Conservation (phyloP, 225 moss, liverwort and hornwort genomes). For the Antitrichia curtipendula region DNA sequence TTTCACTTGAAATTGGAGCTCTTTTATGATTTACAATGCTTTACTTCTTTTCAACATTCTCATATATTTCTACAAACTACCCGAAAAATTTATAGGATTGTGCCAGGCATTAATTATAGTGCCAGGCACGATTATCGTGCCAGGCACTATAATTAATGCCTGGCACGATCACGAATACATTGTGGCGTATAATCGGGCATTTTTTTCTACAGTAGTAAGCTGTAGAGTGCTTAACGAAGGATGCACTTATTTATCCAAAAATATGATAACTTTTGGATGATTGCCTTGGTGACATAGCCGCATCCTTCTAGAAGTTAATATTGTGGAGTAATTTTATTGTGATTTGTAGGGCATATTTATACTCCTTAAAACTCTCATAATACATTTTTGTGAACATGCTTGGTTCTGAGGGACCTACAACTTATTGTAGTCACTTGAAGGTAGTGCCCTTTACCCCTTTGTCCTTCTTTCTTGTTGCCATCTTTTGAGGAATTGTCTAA, state of each 20-base stretch:
- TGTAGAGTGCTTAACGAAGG: too few species aligned
- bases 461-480: background rate
- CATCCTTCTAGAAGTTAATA: rapidly evolving
- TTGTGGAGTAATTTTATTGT: background rate
- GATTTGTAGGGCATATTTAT: background rate
- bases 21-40: too few species aligned
- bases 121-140: too few species aligned
- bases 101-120: too few species aligned
- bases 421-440: background rate
- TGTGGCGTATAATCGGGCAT: too few species aligned
- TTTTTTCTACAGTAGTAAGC: too few species aligned
- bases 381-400: rapidly evolving
- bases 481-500: background rate
- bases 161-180: too few species aligned
- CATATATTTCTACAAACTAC: too few species aligned
- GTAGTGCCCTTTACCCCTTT: rapidly evolving
- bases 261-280: background rate
- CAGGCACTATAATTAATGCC: too few species aligned
- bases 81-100: too few species aligned
- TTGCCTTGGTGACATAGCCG: rapidly evolving
- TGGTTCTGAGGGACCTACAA: rapidly evolving
- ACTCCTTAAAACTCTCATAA: background rate
- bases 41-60: too few species aligned
- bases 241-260: background rate
- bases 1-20: too few species aligned